phyloP scores from a whole-genome alignment of 1,284 basidiomycete genomes.

The Amylostereum areolatum region DNA sequence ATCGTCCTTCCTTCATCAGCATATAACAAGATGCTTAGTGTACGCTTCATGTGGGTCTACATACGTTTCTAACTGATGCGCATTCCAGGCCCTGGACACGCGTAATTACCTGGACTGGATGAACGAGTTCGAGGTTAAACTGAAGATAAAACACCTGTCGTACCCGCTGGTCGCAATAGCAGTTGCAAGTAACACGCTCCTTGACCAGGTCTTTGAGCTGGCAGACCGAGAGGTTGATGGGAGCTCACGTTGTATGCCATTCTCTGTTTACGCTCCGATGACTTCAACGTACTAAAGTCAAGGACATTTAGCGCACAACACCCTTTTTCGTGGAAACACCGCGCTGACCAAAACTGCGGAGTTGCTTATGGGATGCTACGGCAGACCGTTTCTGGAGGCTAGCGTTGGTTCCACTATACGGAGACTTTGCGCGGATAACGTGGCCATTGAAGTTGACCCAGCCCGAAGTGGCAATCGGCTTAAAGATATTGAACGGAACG shows the following conservation, averaged over 20 bases:
- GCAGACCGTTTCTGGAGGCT: conserved; percentile 68
- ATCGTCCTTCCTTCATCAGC: conserved; percentile 61
- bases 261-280: too few relatives aligned
- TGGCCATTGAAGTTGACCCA: conserved; percentile 76
- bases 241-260: conserved; percentile 27
- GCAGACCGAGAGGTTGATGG: conserved; percentile 64
- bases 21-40: conserved; percentile 52
- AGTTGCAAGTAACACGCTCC: conserved; percentile 52
- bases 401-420: conserved; percentile 68
- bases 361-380: conserved; percentile 69
- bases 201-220: conserved; percentile 62
- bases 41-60: conserved; percentile 20
- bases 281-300: too few relatives aligned
- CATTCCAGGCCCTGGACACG: conserved; percentile 49
- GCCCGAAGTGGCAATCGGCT: conserved; percentile 49
- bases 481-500: conserved; percentile 60
- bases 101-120: conserved; percentile 74
- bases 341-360: conserved; percentile 79
- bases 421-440: conserved; percentile 60
- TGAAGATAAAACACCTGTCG: conserved; percentile 57
- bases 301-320: conserved; percentile 24
- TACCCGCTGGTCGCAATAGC: conserved; percentile 63
- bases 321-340: conserved; percentile 69
- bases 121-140: conserved; percentile 57
- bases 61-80: conserved; percentile 7